Evolutionary conservation across 2,329 filamentous ascomycete species (phyloP), one percentile per base, ranked within the genome.

Genomic region (Scolecobasidium constrictum): DNA sequence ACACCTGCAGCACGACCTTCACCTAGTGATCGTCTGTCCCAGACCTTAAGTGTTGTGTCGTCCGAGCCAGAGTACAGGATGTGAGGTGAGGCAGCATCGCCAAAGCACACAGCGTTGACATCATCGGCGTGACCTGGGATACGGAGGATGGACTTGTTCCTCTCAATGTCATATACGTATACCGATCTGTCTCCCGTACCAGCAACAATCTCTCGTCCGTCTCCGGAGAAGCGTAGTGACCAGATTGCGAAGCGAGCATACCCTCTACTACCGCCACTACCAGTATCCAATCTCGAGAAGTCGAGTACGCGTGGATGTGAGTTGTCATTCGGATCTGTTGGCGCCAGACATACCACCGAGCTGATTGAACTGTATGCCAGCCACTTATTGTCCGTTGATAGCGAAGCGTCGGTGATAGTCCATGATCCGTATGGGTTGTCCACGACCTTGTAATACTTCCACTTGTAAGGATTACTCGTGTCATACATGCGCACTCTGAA

Each of bases 401-500:
- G 62, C 0, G 85, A 84, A 2, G 90, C 88, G 62, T 98, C 92
- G 12, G 92, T 96, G 50, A 98, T 81, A 1, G 90, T 96, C 92
- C 92, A 98, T 53, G 86, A 81, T 2, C 88, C 92, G 50, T 80
- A 84, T 1, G 86, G 86, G 60, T 92, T 94, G 20, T 71, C 67
- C 4, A 87, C 85, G 0, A 85, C 63, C 65, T 95, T 96, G 69
- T 95, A 95, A 60, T 94, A 88, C 58, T 82, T 83, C 92, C 92
- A 98, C 50, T 87, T 76, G 61, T 92, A 94, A 0, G 90, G 87
- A 52, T 95, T 94, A 2, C 85, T 88, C 0, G 92, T 96, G 60
- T 96, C 90, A 62, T 96, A 98, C 85, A 98, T 88, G 42, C 88
- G 82, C 7, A 98, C 87, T 52, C 79, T 83, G 65, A 94, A 94